Evolutionary conservation across 306 rosid species (phyloP), one percentile per base, ranked within the genome.

Genomic region (Quercus dentata): DNA sequence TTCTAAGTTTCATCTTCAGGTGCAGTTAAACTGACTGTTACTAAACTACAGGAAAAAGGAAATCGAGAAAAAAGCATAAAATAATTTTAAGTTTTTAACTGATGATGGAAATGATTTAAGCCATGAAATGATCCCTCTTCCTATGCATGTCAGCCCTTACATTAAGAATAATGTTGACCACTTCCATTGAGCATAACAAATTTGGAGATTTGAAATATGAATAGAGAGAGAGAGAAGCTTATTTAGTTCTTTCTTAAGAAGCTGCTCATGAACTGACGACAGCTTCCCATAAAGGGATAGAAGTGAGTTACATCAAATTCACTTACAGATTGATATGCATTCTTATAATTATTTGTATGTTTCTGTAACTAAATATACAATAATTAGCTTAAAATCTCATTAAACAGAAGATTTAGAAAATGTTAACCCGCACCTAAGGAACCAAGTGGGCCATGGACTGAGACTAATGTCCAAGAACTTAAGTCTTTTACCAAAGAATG

Each of bases 311-410:
- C 44, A 63, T 27, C 10, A 5, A 15, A 38, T 27, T 63, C 41
- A 63, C 69, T 28, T 63, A 5, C 69, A 63, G 41, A 63, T 63
- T 28, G 13, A 58, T 59, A 69, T 76, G 44, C 77, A 76, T 54
- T 28, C 56, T 35, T 10, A 63, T 28, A 59, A 56, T 58, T 44
- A 70, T 56, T 3, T 35, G 23, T 25, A 11, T 31, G 18, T 21
- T 56, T 27, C 35, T 41, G 46, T 8, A 41, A 30, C 19, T 31
- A 30, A 7, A 33, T 18, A 65, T 33, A 8, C 25, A 65, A 65
- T 4, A 31, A 65, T 65, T 65, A 31, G 23, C 71, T 6, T 18
- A 65, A 65, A 11, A 1, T 18, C 33, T 33, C 1, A 1, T 31
- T 15, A 30, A 6, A 10, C 8, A 7, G n/a, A 30, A 18, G 41